Evolutionary conservation across 225 moss, liverwort and hornwort genomes (phyloP), one percentile per base, ranked within the genome.

Genomic region (Sphagnum contortum): DNA sequence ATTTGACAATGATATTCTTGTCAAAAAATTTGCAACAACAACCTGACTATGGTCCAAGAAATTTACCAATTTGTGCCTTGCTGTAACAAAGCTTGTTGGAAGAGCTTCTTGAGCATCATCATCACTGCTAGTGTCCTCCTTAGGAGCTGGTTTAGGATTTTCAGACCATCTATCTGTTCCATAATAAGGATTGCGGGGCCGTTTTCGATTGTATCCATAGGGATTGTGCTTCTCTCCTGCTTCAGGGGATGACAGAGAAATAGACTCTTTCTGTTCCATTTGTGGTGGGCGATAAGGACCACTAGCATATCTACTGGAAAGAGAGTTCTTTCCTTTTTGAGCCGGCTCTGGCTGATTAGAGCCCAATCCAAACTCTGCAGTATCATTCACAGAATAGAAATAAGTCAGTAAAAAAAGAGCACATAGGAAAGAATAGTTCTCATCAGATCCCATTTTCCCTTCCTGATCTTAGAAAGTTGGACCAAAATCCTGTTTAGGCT

Each of bases 21-120:
- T 29, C 29, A 29, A 29, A 29, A 29, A 0, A 0, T 29, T 29
- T 0, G 29, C 29, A 29, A 29, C 29, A 29, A 29, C 29, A 29
- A 29, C 29, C 29, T 29, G 29, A 29, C 29, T 29, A 29, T 29
- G 29, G 29, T 29, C 29, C 29, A 29, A 29, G 29, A 29, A 29
- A 29, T 0, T 29, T 68, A 98, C 96, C 87, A 82, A 70, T 78
- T 98, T 87, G 64, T 92, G 88, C 64, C 83, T 87, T 57, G 92
- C 96, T 59, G 92, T 98, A 64, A 98, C 81, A 68, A 93, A 98
- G 67, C 71, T 66, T 29, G 29, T 66, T 68, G 73, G 63, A 82
- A 77, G 77, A 61, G 71, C 78, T 50, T 75, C 82, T 56, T 77
- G 73, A 72, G 68, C 69, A 70, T 90, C 90, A 48, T 91, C 92